phyloP scores from a whole-genome alignment of 148 eudicot genomes.

The Beta vulgaris region DNA sequence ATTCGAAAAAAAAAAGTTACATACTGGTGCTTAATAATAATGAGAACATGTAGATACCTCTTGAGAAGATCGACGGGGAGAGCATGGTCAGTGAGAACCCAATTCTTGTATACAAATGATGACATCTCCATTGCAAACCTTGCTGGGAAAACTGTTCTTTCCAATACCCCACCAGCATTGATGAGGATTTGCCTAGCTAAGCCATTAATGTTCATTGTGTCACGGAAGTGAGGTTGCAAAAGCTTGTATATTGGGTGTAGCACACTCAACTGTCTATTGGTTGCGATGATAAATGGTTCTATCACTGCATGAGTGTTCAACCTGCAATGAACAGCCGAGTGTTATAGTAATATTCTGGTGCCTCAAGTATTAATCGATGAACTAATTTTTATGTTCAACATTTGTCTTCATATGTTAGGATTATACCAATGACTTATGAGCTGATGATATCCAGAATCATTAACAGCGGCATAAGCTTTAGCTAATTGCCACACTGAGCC shows the following conservation, averaged over 20 bases:
- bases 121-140: constrained; percentile 76
- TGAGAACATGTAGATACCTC: constrained; percentile 32
- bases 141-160: constrained; percentile 70
- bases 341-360: not conserved
- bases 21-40: not conserved
- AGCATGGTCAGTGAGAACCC: constrained; percentile 69
- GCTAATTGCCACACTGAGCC: constrained; percentile 83
- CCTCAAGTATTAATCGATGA: not conserved
- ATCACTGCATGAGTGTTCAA: constrained; percentile 71
- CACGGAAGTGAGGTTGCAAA: constrained; percentile 75
- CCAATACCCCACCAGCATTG: constrained; percentile 70
- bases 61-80: constrained; percentile 71
- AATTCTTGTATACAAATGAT: constrained; percentile 49
- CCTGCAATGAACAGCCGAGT: constrained; percentile 41
- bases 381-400: not conserved
- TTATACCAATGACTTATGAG: constrained; percentile 86
- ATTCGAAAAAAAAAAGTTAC: not conserved
- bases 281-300: constrained; percentile 69
- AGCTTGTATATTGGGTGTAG: constrained; percentile 78
- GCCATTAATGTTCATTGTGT: constrained; percentile 71
- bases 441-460: constrained; percentile 92
- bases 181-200: constrained; percentile 75
- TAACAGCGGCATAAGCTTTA: constrained; percentile 84
- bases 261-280: constrained; percentile 64
- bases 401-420: not conserved